phyloP scores from a whole-genome alignment of 345 rosid species.

The Eucalyptus sideroxylon region DNA sequence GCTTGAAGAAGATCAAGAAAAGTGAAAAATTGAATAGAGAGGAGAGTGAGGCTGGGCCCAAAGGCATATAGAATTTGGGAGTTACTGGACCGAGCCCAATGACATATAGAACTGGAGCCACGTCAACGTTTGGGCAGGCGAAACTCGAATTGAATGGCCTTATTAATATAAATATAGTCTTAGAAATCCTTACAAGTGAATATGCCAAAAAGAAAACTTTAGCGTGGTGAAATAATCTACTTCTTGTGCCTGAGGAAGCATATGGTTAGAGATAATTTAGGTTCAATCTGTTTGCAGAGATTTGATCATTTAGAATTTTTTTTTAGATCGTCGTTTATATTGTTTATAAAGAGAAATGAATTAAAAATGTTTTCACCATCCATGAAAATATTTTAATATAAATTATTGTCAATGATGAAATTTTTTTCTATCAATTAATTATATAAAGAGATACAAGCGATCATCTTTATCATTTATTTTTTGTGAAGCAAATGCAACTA shows the following conservation, averaged over 20 bases:
- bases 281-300: not conserved
- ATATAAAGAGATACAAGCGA: accelerated
- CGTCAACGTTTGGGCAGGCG: not conserved
- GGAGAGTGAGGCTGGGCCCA: not conserved
- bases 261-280: not conserved
- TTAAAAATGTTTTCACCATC: too few species aligned
- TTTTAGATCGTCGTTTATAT: too few species aligned
- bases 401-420: not conserved
- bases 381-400: too few species aligned
- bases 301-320: too few species aligned
- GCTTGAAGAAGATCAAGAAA: not conserved
- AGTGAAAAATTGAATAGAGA: not conserved
- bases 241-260: not conserved
- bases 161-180: not conserved
- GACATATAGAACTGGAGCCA: not conserved
- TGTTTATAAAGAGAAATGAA: too few species aligned
- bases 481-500: not conserved
- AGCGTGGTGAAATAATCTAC: not conserved
- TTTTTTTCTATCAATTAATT: too few species aligned
- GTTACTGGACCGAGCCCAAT: not conserved
- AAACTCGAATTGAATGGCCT: not conserved
- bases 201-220: not conserved
- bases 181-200: not conserved
- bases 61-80: not conserved
- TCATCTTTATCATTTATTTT: not conserved